A percentile compares a stretch with the other conserved stretches of the same genome.
These are phyloP conservation scores for Psilocybe mexicana DNA, from an alignment of 1,284 basidiomycete species.

Conservation along the genomic window DNA sequence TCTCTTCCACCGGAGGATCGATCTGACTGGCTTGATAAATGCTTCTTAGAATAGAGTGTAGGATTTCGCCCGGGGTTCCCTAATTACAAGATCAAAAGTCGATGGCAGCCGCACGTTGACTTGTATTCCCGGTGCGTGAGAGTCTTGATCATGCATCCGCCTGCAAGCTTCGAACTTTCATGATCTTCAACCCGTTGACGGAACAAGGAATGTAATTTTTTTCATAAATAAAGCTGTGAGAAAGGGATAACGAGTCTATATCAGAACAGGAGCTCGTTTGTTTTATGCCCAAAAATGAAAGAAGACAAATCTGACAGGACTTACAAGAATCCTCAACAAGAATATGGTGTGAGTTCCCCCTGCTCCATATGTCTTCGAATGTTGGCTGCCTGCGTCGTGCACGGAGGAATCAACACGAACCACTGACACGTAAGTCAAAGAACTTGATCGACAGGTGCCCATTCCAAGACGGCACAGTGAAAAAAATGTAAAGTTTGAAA, in stretches of 20 bases:
- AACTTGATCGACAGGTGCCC: constrained; percentile 18
- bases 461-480: background rate
- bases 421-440: constrained; percentile 12
- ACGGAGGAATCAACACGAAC: constrained; percentile 12
- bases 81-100: constrained; percentile 6
- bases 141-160: constrained; percentile 11
- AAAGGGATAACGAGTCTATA: constrained; percentile 12
- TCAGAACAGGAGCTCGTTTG: background rate
- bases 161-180: constrained; percentile 10
- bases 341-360: constrained; percentile 7
- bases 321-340: constrained; percentile 7
- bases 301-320: constrained; percentile 11
- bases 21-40: constrained; percentile 12
- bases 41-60: constrained; percentile 15
- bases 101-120: constrained; percentile 6
- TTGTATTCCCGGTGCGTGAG: constrained; percentile 11
- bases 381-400: constrained; percentile 13
- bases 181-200: constrained; percentile 17
- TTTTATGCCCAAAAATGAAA: background rate
- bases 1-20: constrained; percentile 17
- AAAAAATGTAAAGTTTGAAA: background rate
- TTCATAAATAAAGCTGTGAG: constrained; percentile 3
- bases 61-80: constrained; percentile 20
- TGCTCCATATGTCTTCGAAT: constrained; percentile 7
- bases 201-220: constrained; percentile 14